Evolutionary conservation across 2,329 filamentous ascomycete species (phyloP), one percentile per base, ranked within the genome.

Genomic region (Calonectria multiphialidica): DNA sequence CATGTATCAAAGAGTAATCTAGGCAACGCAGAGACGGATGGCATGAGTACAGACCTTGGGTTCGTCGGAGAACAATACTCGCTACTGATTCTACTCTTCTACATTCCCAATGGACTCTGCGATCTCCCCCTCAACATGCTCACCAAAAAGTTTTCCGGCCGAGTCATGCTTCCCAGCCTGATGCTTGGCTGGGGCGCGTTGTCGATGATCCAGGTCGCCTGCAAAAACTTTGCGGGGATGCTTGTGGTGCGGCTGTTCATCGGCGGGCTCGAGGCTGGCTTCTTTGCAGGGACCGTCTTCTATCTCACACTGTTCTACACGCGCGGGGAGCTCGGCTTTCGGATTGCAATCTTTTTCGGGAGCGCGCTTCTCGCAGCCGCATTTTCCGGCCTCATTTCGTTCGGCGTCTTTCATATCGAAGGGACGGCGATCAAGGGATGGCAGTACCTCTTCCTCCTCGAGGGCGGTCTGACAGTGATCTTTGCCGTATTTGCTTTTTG

Each of bases 361-460:
- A 93, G 91, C 0, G 90, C 90, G 2, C 84, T 94, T 16, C 86
- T 94, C 3, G 91, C 90, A 0, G 91, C 91, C 1, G 92, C 92
- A 1, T 93, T 94, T 76, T 91, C 90, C 2, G 92, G 91, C 2
- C 80, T 90, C 7, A 88, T 91, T 35, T 87, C 88, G 0, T 89
- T 88, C 2, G 89, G 92, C 1, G 92, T 94, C 65, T 90, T 90
- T 0, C 85, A 87, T 3, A 83, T 84, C 5, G 81, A 82, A 16
- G 91, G 90, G 1, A 81, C 91, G 2, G 81, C 85, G 5, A 73
- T 72, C 37, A 87, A 85, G 10, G 91, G 90, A 3, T 93, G 91
- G 91, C 83, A 89, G 9, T 92, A 89, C 90, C 84, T 93, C 0
- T 93, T 93, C 81, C 91, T 93, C 37, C 88, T 93, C 25, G 91